A percentile compares a stretch with the other conserved stretches of the same genome.
Evolutionary conservation across 2,329 filamentous ascomycete species (phyloP).

Genomic region (Ceratocystis eucalypticola): DNA sequence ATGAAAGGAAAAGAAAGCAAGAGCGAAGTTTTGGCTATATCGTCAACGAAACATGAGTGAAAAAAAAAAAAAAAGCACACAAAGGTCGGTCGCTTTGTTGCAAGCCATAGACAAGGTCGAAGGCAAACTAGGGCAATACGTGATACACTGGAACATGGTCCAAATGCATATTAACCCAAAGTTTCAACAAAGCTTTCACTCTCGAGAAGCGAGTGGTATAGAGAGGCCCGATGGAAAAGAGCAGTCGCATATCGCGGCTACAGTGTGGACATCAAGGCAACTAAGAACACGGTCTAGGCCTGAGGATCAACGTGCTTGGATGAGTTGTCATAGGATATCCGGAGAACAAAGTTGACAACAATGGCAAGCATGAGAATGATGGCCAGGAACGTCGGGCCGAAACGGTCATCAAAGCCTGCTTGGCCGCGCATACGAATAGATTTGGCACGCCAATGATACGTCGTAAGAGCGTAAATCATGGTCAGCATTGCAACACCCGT

Average conservation of each 20-base stretch:
- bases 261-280: neutral
- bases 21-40: conserved; percentile 1
- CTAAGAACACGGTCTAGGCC: neutral
- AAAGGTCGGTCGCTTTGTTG: neutral
- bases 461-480: conserved; percentile 88
- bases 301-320: conserved; percentile 9
- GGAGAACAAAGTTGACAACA: conserved; percentile 88
- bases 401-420: conserved; percentile 90
- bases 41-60: conserved; percentile 4
- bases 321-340: conserved; percentile 39
- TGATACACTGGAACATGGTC: neutral
- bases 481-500: conserved; percentile 86
- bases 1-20: neutral
- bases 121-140: neutral
- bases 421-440: conserved; percentile 84
- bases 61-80: neutral
- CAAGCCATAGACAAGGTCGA: neutral
- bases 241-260: neutral
- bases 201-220: neutral
- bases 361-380: conserved; percentile 77
- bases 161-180: neutral
- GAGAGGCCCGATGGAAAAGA: neutral
- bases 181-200: neutral
- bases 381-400: conserved; percentile 82
- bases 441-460: conserved; percentile 93